Percentiles rank a stretch among this genome's conserved stretches.
phyloP scores from a whole-genome alignment of 129 eudicot genomes.

The Chrysanthemum lavandulifolium region DNA sequence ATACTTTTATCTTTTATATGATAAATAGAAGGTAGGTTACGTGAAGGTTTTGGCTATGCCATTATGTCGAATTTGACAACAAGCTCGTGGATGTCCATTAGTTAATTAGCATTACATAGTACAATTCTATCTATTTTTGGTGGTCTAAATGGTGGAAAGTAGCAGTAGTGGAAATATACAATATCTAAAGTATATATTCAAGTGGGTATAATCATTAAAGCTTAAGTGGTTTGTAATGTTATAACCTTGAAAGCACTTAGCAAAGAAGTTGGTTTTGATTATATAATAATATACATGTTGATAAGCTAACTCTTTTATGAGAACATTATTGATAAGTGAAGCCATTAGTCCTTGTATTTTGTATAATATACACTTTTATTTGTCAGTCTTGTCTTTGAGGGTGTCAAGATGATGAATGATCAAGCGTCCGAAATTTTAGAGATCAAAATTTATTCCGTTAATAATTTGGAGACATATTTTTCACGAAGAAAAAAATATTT shows the following conservation, averaged over 20 bases:
- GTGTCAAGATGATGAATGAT: no score
- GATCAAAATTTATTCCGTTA: no score
- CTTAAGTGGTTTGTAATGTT: constrained; percentile 9
- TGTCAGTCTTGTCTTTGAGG: no score
- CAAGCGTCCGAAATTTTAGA: no score
- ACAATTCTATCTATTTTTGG: background rate
- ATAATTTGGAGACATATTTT: no score
- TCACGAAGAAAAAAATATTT: no score
- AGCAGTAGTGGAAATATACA: constrained; percentile 7
- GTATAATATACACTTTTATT: background rate
- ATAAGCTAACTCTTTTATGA: background rate
- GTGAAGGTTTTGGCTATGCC: no score
- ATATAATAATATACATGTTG: background rate
- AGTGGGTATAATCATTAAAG: constrained; percentile 9
- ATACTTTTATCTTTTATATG: no score
- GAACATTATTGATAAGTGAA: background rate
- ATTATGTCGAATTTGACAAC: no score
- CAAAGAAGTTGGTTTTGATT: background rate
- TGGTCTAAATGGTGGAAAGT: background rate
- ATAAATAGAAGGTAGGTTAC: no score
- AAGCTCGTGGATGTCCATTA: no score
- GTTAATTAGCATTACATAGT: background rate
- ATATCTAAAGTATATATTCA: background rate
- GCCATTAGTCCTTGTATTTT: background rate
- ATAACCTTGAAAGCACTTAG: background rate